Base-by-base conservation (phyloP, 345 rosid genomes). In the Jatropha curcas region DNA sequence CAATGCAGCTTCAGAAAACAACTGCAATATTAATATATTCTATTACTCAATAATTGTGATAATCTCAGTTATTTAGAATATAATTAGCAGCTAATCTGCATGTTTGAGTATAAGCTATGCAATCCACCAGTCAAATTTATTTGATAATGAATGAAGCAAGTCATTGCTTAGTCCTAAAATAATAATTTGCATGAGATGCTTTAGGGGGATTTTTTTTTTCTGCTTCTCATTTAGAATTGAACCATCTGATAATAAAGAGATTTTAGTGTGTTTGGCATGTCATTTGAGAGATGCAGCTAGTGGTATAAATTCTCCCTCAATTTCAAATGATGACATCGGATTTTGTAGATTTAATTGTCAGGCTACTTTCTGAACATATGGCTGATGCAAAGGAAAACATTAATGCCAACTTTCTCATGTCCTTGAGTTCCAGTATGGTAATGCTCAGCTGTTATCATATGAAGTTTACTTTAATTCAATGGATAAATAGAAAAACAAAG, bases 311-410 rank as follows among this genome's bases (percentile, higher is more conserved):
- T 37, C 20, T 70, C 33, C 37, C 20, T 22, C 39, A 11, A 28
- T 68, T 43, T 67, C 9, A 51, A 37, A 30, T 53, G 61, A 16
- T 28, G 12, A 22, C 10, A 33, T 28, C 60, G 37, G 27, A 4
- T 62, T 31, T 80, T 82, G 75, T 50, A 92, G 99, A 79, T 65
- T 64, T 77, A 67, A 57, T 87, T 33, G 84, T 81, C 76, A 86
- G 85, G 81, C 60, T 77, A 75, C 82, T 94, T 50, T 82, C 82
- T 25, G 90, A 86, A 65, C 76, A 74, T 76, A 77, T 90, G 84
- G 77, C 79, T 61, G 86, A 74, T 43, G 70, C 88, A 50, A 92
- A 92, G 87, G 99, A 94, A 83, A 90, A 92, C 70, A 53, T 88
- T 24, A 82, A 83, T 52, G 88, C 72, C 35, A 86, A 82, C 75